Base-by-base conservation (phyloP, 2,329 filamentous ascomycete genomes). In the Penicillium palitans region DNA sequence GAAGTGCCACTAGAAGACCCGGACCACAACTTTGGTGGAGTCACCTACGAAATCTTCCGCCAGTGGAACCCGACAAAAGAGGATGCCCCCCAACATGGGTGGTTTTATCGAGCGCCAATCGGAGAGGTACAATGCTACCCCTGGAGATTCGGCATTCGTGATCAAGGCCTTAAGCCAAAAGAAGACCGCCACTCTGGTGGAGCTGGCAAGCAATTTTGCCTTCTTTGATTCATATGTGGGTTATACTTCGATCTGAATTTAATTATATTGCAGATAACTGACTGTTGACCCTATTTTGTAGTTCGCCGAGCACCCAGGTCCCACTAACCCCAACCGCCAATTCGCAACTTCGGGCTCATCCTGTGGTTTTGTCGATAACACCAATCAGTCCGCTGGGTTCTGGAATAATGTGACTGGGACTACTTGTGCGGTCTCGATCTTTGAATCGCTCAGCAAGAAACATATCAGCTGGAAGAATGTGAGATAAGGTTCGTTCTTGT, bases 321-420 rank as follows among this genome's bases (percentile, higher is more conserved):
- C 75, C 13, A 78, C 74, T 10, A 75, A 78, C 59, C 68, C 73
- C 15, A 78, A 78, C 56, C 71, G 74, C 27, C 74, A 76, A 55
- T 77, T 74, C 49, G 31, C 31, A 33, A 33, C 31, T 6, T 33
- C 31, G 31, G 31, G 31, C 0, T 33, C 31, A 6, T 33, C 31
- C 12, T 33, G 31, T 33, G 31, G 31, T 0, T 67, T 70, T 48
- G 67, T 71, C 3, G 70, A 71, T 37, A 74, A 74, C 48, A 68
- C 66, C 4, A 45, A 70, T 52, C 71, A 75, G 47, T 60, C 73
- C 4, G 63, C 70, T 8, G 73, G 70, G 2, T 72, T 69, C 52
- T 72, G 59, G 51, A 66, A 68, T 39, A 73, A 77, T 60, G 68
- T 71, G 24, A 73, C 73, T 9, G 74, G 72, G 7, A 70, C 69